A percentile compares a stretch with the other conserved stretches of the same genome.
Conservation (phyloP, 768 basidiomycete genomes). For the Erythrobasidium yunnanense region DNA sequence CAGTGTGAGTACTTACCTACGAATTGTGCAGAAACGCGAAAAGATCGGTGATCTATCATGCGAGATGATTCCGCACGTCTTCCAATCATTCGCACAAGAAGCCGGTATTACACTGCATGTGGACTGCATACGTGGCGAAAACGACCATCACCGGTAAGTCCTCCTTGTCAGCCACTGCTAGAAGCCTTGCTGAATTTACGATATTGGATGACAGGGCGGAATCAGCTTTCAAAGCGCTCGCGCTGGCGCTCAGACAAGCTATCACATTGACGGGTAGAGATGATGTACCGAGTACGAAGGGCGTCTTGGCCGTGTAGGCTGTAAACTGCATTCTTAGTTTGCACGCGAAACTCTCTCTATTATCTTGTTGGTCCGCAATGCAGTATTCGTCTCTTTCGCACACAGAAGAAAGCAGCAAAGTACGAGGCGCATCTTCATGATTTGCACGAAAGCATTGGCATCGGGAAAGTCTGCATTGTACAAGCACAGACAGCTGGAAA, state of each 20-base stretch:
- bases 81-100: constrained; percentile 95
- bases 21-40: constrained; percentile 52
- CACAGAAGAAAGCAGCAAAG: too few relatives aligned
- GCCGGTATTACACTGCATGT: constrained; percentile 88
- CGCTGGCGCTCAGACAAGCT: constrained; percentile 89
- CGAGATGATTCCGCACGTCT: constrained; percentile 96
- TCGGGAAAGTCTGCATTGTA: too few relatives aligned
- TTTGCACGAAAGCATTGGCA: too few relatives aligned
- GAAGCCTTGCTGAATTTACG: neutral
- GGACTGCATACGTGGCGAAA: constrained; percentile 85
- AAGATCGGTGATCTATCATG: constrained; percentile 82
- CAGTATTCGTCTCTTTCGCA: too few relatives aligned
- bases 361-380: too few relatives aligned
- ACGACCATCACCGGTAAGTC: constrained; percentile 89
- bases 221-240: constrained; percentile 95
- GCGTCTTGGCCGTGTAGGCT: constrained; percentile 53
- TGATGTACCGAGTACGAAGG: constrained; percentile 94
- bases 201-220: constrained; percentile 57
- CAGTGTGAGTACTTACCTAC: too few relatives aligned
- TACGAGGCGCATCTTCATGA: too few relatives aligned
- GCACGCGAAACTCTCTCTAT: too few relatives aligned
- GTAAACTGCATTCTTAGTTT: neutral
- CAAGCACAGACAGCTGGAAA: too few relatives aligned
- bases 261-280: constrained; percentile 74
- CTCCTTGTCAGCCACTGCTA: neutral